Conservation (phyloP, 345 rosid genomes). For the Gossypium mustelinum region DNA sequence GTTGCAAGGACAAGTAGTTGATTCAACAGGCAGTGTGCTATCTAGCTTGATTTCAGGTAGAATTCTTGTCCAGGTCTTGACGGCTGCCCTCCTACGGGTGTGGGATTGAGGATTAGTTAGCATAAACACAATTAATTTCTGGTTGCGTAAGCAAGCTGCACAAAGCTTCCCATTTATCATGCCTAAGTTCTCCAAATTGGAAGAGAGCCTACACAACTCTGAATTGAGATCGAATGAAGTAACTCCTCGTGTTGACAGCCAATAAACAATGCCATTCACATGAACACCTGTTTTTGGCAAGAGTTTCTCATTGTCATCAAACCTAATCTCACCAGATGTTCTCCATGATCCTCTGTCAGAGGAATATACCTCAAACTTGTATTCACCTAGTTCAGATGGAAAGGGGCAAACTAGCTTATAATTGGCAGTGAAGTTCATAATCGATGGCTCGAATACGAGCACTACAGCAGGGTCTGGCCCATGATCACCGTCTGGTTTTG, state of each 20-base stretch:
- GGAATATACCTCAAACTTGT: constrained; percentile 47
- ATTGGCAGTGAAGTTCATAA: constrained; percentile 34
- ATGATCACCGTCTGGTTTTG: constrained; percentile 34
- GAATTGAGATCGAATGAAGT: constrained; percentile 33
- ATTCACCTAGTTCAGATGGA: constrained; percentile 38
- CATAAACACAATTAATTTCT: not conserved
- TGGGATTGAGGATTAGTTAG: constrained; percentile 32
- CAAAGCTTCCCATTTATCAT: constrained; percentile 30
- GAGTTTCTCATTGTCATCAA: constrained; percentile 18
- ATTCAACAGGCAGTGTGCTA: not conserved
- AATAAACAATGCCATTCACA: constrained; percentile 35
- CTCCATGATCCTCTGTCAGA: constrained; percentile 39
- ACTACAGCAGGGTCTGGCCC: constrained; percentile 39
- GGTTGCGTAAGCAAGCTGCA: not conserved
- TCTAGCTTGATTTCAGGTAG: constrained; percentile 8
- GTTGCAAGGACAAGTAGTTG: not conserved
- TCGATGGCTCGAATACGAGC: constrained; percentile 42
- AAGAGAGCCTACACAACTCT: constrained; percentile 25
- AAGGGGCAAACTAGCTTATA: constrained; percentile 42
- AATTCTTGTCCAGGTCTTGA: constrained; percentile 22
- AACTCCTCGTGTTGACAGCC: constrained; percentile 23
- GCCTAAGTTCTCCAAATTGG: constrained; percentile 22
- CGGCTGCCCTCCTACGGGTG: constrained; percentile 10
- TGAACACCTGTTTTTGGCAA: constrained; percentile 28
- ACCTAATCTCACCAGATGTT: constrained; percentile 36